These are phyloP conservation scores for Pyracantha coccinea DNA, from an alignment of 331 rosid genomes.

Conservation along the genomic window DNA sequence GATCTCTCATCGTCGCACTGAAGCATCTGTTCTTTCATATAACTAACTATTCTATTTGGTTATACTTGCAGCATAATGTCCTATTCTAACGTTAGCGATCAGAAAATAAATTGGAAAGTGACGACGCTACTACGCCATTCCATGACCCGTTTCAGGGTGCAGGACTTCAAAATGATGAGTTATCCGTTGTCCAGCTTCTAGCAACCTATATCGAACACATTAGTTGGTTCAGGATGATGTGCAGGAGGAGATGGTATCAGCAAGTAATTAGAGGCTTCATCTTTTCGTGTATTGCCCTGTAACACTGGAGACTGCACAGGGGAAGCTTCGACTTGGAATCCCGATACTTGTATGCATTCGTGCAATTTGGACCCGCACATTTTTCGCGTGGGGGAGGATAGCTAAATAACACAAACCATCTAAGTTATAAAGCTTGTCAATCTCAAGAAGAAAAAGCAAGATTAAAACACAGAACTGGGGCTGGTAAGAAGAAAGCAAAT, in stretches of 20 bases:
- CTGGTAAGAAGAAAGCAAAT: background rate
- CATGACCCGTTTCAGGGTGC: background rate
- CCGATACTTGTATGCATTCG: constrained; percentile 33
- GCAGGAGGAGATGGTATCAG: background rate
- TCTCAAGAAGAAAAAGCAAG: background rate
- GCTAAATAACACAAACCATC: constrained; percentile 5
- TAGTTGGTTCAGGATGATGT: background rate
- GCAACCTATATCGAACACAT: background rate
- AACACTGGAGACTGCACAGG: constrained; percentile 32
- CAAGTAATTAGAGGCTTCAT: constrained; percentile 5
- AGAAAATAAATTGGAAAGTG: background rate
- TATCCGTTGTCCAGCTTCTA: background rate
- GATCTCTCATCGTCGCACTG: background rate
- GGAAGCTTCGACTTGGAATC: constrained; percentile 32
- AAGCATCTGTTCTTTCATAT: background rate
- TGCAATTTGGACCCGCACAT: constrained; percentile 30
- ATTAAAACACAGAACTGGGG: background rate
- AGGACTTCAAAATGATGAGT: background rate
- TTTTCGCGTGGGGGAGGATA: constrained; percentile 33
- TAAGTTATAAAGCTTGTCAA: background rate
- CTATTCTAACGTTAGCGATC: background rate
- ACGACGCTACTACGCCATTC: background rate
- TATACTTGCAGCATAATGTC: background rate
- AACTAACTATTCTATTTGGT: background rate
- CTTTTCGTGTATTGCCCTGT: constrained; percentile 23